A percentile compares a stretch with the other conserved stretches of the same genome.
phyloP scores from a whole-genome alignment of 148 eudicot species.

The Rhododendron simsii region DNA sequence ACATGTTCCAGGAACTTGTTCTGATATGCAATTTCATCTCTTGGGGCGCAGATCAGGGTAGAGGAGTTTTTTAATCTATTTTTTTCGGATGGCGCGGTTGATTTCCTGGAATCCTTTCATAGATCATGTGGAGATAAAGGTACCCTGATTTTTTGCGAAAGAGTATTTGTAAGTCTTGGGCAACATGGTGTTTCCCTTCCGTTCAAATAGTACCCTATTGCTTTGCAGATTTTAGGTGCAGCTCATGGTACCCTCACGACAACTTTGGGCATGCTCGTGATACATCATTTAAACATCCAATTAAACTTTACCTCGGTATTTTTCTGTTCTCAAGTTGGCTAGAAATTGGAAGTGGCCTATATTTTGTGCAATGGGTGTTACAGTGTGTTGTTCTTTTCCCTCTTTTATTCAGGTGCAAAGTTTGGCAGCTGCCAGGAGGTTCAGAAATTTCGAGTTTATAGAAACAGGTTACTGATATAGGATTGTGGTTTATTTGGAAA shows the following conservation, averaged over 20 bases:
- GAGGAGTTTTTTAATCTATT: slow-evolving; percentile 76
- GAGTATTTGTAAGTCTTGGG: background rate
- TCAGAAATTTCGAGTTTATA: slow-evolving; percentile 69
- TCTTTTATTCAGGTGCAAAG: slow-evolving; percentile 63
- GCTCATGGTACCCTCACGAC: slow-evolving; percentile 60
- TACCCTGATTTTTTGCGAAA: slow-evolving; percentile 17
- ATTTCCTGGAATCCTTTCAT: slow-evolving; percentile 65
- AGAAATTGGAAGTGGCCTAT: background rate
- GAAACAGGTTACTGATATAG: slow-evolving; percentile 44
- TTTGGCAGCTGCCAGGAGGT: slow-evolving; percentile 78
- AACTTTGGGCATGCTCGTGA: slow-evolving; percentile 55
- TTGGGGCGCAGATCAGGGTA: slow-evolving; percentile 54
- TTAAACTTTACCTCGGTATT: slow-evolving; percentile 85
- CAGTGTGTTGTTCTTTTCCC: slow-evolving; percentile 7
- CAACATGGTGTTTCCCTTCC: background rate
- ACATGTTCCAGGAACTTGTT: background rate
- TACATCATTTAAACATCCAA: slow-evolving; percentile 79
- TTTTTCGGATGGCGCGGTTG: slow-evolving; percentile 61
- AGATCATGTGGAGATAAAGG: slow-evolving; percentile 83
- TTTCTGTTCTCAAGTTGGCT: background rate
- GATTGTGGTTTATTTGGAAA: background rate
- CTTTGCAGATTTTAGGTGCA: slow-evolving; percentile 67
- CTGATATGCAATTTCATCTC: slow-evolving; percentile 12
- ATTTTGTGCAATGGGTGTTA: background rate
- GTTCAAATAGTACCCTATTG: slow-evolving; percentile 13